Conservation (phyloP, 169 alveolate genomes). For the Fabrea salina region DNA sequence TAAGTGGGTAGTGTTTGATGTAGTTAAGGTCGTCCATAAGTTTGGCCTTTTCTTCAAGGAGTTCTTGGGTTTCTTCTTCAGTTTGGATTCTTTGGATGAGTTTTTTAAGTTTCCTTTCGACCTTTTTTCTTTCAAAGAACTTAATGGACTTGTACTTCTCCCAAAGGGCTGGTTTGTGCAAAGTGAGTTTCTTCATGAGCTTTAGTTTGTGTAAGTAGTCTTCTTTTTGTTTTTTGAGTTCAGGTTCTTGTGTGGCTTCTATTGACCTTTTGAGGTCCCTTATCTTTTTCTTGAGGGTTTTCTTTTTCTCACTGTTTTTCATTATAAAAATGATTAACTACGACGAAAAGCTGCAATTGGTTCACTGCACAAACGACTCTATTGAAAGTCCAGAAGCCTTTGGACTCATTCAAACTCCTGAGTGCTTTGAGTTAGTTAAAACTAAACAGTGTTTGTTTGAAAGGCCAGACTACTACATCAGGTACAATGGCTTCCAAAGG, state of each 20-base stretch:
- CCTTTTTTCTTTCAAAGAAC: background rate
- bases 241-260: background rate
- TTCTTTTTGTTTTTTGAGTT: background rate
- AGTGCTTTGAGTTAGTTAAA: too few species aligned
- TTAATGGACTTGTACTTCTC: background rate
- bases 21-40: slow-evolving; percentile 5
- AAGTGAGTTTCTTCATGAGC: background rate
- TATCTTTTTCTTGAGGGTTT: background rate
- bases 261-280: background rate
- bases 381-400: too few species aligned
- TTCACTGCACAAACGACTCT: too few species aligned
- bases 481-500: too few species aligned
- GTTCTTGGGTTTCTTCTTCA: slow-evolving; percentile 10
- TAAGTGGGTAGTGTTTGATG: background rate
- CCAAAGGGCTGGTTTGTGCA: background rate
- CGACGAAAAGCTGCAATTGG: too few species aligned
- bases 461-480: too few species aligned
- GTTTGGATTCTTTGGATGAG: background rate
- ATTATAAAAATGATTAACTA: too few species aligned
- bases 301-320: slow-evolving; percentile 1
- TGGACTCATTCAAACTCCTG: too few species aligned
- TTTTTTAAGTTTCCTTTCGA: background rate
- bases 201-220: background rate
- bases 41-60: background rate
- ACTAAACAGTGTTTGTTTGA: too few species aligned